Evolutionary conservation across 1,284 basidiomycete species (phyloP), one percentile per base, ranked within the genome.

Genomic region (Schizophyllum amplum): DNA sequence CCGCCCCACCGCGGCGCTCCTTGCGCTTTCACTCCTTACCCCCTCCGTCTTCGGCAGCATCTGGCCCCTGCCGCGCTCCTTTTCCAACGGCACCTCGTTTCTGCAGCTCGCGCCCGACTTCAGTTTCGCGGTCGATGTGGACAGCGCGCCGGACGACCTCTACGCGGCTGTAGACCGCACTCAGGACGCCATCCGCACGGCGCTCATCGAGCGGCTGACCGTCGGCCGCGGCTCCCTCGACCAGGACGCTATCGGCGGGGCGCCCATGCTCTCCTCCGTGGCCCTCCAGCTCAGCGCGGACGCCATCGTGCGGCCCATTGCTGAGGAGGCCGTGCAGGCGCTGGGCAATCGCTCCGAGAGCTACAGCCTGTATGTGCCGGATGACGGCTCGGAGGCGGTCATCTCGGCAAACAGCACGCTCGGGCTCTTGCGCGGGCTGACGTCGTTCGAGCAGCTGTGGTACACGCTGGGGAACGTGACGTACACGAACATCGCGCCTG

Each of bases 391-490:
- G 0, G 56, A 67, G 1, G 90, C 89, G 6, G 77, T 71, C 0
- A 70, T 96, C 49, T 75, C 69, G 0, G 87, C 92, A 1, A 83
- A 83, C 59, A 85, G 87, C 26, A 82, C 89, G 0, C 70, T 96
- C 24, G 92, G 93, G 0, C 71, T 93, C 11, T 81, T 86, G 55
- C 76, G 94, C 56, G 94, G 91, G 0, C 69, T 95, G 61, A 87
- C 88, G 33, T 93, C 92, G 0, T 92, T 96, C 67, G 72, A 76
- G 49, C 91, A 94, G 71, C 71, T 96, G 47, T 87, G 83, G 79
- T 92, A 88, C 64, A 74, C 79, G 46, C 71, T 72, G 47, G 66
- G 63, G 17, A 75, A 67, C 11, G 70, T 70, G 24, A 78, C 75
- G 0, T 91, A 90, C 59, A 78, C 79, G 0, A 68, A 82, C 51